A percentile compares a stretch with the other conserved stretches of the same genome.
Conservation (phyloP, 352 stramenopile genomes). For the Globisporangium camurandrum region DNA sequence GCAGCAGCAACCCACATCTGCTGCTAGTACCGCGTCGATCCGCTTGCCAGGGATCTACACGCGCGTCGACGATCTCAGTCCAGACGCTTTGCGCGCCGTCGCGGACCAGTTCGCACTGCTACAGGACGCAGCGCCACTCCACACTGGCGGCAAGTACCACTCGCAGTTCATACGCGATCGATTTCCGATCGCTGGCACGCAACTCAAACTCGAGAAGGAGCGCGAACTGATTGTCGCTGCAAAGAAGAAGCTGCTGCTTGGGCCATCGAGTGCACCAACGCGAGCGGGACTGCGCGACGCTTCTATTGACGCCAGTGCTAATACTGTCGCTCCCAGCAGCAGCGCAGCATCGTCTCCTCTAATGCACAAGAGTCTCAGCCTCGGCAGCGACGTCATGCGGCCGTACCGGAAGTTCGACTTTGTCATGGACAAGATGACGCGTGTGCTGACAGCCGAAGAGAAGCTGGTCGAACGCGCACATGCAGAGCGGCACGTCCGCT, state of each 20-base stretch:
- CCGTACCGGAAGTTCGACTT: slow-evolving; percentile 46
- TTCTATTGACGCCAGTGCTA: neutral
- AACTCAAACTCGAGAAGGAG: slow-evolving; percentile 64
- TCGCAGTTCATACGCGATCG: slow-evolving; percentile 50
- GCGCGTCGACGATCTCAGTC: slow-evolving; percentile 31
- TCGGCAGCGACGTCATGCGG: slow-evolving; percentile 1
- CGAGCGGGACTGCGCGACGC: neutral
- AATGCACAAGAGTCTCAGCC: slow-evolving; percentile 9
- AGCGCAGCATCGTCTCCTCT: too few relatives aligned
- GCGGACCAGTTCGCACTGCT: slow-evolving; percentile 29
- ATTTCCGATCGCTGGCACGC: slow-evolving; percentile 65
- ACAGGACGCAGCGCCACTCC: slow-evolving; percentile 24
- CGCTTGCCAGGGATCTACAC: slow-evolving; percentile 35
- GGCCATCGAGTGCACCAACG: slow-evolving; percentile 4
- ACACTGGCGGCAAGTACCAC: slow-evolving; percentile 68
- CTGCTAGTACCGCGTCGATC: neutral
- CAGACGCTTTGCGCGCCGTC: slow-evolving; percentile 33
- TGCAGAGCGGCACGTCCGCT: slow-evolving; percentile 26
- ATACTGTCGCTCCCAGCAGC: neutral
- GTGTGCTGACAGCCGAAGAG: slow-evolving; percentile 25
- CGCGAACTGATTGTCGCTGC: slow-evolving; percentile 40
- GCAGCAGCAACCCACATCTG: too few relatives aligned
- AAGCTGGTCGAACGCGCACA: slow-evolving; percentile 14
- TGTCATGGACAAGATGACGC: slow-evolving; percentile 30
- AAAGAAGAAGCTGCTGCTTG: slow-evolving; percentile 71